Base-by-base conservation (phyloP, 2,329 filamentous ascomycete species). In the Eutypa lata region DNA sequence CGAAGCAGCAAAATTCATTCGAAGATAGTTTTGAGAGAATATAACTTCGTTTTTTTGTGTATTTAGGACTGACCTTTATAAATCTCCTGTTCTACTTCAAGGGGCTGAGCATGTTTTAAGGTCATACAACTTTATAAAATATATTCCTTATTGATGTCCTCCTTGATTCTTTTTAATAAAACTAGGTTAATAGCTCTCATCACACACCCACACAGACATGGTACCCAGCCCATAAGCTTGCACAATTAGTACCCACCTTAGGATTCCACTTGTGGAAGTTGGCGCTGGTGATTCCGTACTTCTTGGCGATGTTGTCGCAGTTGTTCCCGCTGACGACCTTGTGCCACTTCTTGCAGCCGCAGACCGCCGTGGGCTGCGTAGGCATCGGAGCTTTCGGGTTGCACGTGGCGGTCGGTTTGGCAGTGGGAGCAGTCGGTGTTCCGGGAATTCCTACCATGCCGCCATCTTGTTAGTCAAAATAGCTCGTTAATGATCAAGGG, bases 201-300 rank as follows among this genome's bases (percentile, higher is more conserved):
- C n/a, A n/a, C n/a, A n/a, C n/a, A n/a, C n/a, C n/a, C 13, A 48
- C 47, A 19, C 47, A 38, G 26, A 48, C 47, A n/a, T 48, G 10
- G 19, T 35, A 33, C 11, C 18, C 47, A 18, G 37, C 26, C 47
- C 28, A 35, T 16, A 48, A 22, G 19, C 18, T 37, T 19, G 16
- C 19, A 22, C 31, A 48, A 2, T 16, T 35, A 8, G 24, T 37
- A 18, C 47, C 31, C 8, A 48, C 47, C 5, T 18, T 22, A n/a
- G 47, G 47, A 18, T 48, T 48, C 47, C 47, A 48, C 47, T 33
- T 35, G 26, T 48, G 26, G 28, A 48, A 48, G 26, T 33, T 18
- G 5, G 24, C 28, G n/a, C 19, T 14, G 2, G 31, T 35, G 28
- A 38, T 21, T 13, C 26, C 26, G 13, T 33, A 35, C 47, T 33